Evolutionary conservation across 495 filamentous ascomycete species (phyloP).

Genomic region (Daldinia decipiens): DNA sequence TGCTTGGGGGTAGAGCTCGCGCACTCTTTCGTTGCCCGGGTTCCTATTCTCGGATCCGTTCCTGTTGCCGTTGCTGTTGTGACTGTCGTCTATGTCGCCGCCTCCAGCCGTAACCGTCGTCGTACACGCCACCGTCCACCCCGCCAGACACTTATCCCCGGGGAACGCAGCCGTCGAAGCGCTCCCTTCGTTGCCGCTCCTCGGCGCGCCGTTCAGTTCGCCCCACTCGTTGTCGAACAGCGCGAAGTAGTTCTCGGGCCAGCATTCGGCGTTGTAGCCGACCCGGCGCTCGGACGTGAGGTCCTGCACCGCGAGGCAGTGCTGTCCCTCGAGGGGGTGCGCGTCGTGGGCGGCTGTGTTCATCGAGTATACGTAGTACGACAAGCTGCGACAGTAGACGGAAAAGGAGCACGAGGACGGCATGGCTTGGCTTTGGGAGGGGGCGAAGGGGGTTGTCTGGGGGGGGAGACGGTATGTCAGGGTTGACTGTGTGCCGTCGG

Average conservation of each 20-base stretch:
- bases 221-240: constrained; percentile 36
- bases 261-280: constrained; percentile 23
- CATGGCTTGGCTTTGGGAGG: constrained; percentile 3
- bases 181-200: constrained; percentile 6
- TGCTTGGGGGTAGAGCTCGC: constrained; percentile 19
- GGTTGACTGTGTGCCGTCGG: constrained; percentile 13
- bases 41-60: not conserved
- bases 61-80: not conserved
- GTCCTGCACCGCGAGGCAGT: constrained; percentile 24
- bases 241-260: constrained; percentile 34
- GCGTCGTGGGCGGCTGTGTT: constrained; percentile 17
- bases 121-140: constrained; percentile 37
- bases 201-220: constrained; percentile 16
- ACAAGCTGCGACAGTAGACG: constrained; percentile 25
- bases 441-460: constrained; percentile 34
- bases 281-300: not conserved
- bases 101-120: constrained; percentile 27
- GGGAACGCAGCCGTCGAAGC: constrained; percentile 20
- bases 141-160: constrained; percentile 26
- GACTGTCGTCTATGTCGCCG: not conserved
- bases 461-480: constrained; percentile 8
- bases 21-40: not conserved
- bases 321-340: constrained; percentile 24
- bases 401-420: constrained; percentile 26
- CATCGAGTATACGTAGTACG: constrained; percentile 10